A percentile compares a stretch with the other conserved stretches of the same genome.
These are phyloP conservation scores for Sporisorium reilianum DNA, from an alignment of 1,284 basidiomycete genomes.

Conservation along the genomic window DNA sequence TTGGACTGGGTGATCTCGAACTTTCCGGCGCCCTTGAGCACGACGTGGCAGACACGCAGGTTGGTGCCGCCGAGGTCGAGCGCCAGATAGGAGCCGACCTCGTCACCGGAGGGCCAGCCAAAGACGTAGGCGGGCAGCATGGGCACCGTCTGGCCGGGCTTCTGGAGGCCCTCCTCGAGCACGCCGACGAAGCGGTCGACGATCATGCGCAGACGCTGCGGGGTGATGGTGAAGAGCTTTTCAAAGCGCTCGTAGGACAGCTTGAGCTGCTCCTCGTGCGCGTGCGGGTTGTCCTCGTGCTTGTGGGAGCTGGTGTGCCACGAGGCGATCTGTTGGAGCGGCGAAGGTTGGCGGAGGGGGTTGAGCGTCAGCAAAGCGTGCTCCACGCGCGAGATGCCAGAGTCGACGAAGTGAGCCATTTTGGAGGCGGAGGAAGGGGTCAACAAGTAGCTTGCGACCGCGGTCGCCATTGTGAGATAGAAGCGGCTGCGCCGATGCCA, in stretches of 20 bases:
- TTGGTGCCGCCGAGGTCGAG: constrained; percentile 95
- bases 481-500: too few species aligned
- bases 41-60: constrained; percentile 95
- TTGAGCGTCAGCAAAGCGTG: constrained; percentile 30
- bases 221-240: constrained; percentile 62
- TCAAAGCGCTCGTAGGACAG: constrained; percentile 52
- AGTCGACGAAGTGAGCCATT: constrained; percentile 28
- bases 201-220: constrained; percentile 73
- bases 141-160: constrained; percentile 86
- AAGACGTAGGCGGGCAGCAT: constrained; percentile 98
- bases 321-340: constrained; percentile 56
- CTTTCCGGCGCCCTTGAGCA: constrained; percentile 88
- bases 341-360: constrained; percentile 4
- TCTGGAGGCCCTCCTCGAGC: constrained; percentile 85
- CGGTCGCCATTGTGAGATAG: constrained; percentile 7
- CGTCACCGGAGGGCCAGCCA: constrained; percentile 91
- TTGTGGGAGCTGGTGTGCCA: constrained; percentile 64
- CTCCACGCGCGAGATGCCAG: constrained; percentile 19
- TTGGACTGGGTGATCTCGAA: constrained; percentile 98
- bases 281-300: constrained; percentile 53
- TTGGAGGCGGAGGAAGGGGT: constrained; percentile 4
- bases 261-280: constrained; percentile 59
- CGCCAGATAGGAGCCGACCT: constrained; percentile 90
- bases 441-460: constrained; percentile 6
- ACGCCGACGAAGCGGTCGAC: constrained; percentile 94